Evolutionary conservation across 148 eudicot genomes (phyloP), one percentile per base, ranked within the genome.

Genomic region (Euryodendron excelsum): DNA sequence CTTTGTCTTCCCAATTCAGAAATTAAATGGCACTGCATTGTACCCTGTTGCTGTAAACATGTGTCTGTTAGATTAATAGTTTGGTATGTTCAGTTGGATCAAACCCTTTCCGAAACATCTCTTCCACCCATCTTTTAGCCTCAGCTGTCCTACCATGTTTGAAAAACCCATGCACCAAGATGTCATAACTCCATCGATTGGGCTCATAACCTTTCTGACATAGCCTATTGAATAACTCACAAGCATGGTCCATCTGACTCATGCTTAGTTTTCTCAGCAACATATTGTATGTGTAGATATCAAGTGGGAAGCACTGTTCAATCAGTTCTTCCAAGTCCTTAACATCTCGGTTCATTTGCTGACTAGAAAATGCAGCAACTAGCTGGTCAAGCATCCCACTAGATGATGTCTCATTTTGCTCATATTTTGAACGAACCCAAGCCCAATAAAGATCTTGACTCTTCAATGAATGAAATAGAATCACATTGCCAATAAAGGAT

Each of bases 141-240:
- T 91, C 96, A 41, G 60, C 64, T 37, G 28, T 74, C 80, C 86
- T 88, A 69, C 94, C 93, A 78, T 83, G 82, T 80, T 79, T 89
- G 45, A 62, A 50, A 58, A 89, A 86, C 52, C 91, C 94, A 77
- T 78, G 86, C 25, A 87, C 85, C 76, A 91, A 65, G 48, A 73
- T 79, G 68, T 87, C 90, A 79, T 91, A 94, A 64, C 91, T 91
- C 96, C 93, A 91, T 60, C 72, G 61, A 83, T 94, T 87, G 70
- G 96, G 96, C 76, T 82, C 73, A 81, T 85, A 85, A 47, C 96
- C 98, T 77, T 80, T 94, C 78, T 78, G 80, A 74, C 86, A 73
- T 75, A 94, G 34, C 82, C 76, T 82, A 13, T 82, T 47, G 75
- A 91, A 83, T 23, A 84, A 80, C 71, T 84, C 69, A 66, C 85